Conservation (phyloP, 129 eudicot species). For the Arctium minus region DNA sequence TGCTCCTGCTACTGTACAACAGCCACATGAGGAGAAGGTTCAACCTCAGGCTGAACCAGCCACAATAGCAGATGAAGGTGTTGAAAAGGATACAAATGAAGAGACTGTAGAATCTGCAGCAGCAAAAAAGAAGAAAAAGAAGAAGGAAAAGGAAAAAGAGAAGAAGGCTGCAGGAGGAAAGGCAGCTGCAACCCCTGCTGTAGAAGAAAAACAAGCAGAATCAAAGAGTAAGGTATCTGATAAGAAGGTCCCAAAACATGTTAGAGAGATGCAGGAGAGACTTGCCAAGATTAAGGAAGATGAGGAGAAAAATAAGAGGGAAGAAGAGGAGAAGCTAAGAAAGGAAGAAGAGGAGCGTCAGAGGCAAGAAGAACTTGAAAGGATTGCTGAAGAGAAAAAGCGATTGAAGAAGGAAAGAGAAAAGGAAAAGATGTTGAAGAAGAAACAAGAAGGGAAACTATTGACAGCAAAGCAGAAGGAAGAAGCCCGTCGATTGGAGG, state of each 20-base stretch:
- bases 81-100: constrained; percentile 58
- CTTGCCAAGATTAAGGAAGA: constrained; percentile 65
- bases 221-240: constrained; percentile 55
- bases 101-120: constrained; percentile 64
- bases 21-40: constrained; percentile 40
- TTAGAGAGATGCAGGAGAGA: constrained; percentile 89
- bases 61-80: constrained; percentile 37
- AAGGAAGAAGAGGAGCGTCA: constrained; percentile 90
- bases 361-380: constrained; percentile 58
- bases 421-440: constrained; percentile 64
- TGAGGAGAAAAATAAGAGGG: constrained; percentile 67
- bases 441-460: constrained; percentile 73
- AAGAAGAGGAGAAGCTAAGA: constrained; percentile 83
- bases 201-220: constrained; percentile 62
- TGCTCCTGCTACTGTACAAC: constrained; percentile 28
- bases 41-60: constrained; percentile 46
- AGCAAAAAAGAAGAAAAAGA: constrained; percentile 87
- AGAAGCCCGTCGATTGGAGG: constrained; percentile 74
- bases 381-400: constrained; percentile 72
- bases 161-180: constrained; percentile 72
- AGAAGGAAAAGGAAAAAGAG: constrained; percentile 92
- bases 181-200: constrained; percentile 43
- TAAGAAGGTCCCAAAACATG: constrained; percentile 83
- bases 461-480: constrained; percentile 80
- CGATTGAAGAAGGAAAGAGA: constrained; percentile 71